Evolutionary conservation across 805 yeast genomes (phyloP).

Genomic region (Kluyveromyces siamensis): DNA sequence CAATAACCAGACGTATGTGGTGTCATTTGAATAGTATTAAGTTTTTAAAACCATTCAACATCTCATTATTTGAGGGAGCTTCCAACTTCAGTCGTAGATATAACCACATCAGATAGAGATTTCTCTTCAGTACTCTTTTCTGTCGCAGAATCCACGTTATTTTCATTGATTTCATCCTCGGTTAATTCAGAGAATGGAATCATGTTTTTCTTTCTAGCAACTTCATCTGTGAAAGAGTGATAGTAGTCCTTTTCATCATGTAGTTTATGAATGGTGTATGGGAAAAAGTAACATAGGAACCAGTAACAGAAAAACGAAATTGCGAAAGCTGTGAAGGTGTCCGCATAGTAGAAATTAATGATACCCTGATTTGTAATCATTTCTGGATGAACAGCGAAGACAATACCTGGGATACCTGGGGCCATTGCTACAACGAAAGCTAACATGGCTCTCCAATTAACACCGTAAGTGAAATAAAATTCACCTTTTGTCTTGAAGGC

Average conservation of each 20-base stretch:
- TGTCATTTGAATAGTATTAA: too few relatives aligned
- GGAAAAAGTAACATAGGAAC: slow-evolving; percentile 29
- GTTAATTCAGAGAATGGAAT: slow-evolving; percentile 24
- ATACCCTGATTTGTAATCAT: slow-evolving; percentile 25
- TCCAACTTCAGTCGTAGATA: neutral
- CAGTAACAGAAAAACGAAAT: slow-evolving; percentile 33
- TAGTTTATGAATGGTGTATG: slow-evolving; percentile 27
- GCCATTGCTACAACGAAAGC: slow-evolving; percentile 31
- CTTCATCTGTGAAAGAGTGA: slow-evolving; percentile 31
- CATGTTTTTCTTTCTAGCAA: slow-evolving; percentile 25
- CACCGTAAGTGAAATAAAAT: slow-evolving; percentile 33
- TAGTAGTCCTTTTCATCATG: slow-evolving; percentile 35
- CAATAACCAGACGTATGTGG: too few relatives aligned
- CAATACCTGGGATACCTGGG: slow-evolving; percentile 44
- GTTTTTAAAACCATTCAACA: too few relatives aligned
- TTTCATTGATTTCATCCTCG: slow-evolving; percentile 13
- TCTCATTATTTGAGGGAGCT: neutral
- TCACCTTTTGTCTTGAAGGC: slow-evolving; percentile 21
- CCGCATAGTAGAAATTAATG: slow-evolving; percentile 35
- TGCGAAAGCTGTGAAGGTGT: slow-evolving; percentile 34
- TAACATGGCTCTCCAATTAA: slow-evolving; percentile 32
- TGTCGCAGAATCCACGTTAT: neutral
- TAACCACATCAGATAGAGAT: neutral
- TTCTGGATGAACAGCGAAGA: slow-evolving; percentile 26
- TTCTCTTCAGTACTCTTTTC: neutral